Conservation (phyloP, 805 yeast genomes). For the Clavispora santaluciae region DNA sequence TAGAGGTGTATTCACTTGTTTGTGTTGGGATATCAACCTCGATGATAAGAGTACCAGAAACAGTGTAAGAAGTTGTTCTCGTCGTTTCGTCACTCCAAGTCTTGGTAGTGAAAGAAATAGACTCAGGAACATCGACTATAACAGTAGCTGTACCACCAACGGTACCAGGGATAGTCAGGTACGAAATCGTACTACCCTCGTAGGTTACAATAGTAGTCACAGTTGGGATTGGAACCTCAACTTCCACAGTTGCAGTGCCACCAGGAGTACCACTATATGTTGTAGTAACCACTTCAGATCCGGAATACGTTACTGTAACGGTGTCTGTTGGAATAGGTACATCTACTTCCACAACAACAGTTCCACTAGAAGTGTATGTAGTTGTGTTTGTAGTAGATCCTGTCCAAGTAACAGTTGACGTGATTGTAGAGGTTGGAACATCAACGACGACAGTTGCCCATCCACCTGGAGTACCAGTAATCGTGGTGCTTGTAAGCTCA, state of each 20-base stretch:
- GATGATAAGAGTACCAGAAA: slow-evolving; percentile 1
- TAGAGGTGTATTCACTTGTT: no score
- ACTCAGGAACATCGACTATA: background rate
- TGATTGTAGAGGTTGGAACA: slow-evolving; percentile 1
- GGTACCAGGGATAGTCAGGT: slow-evolving; percentile 1
- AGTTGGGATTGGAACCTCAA: slow-evolving; percentile 3
- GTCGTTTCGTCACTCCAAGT: slow-evolving; percentile 1
- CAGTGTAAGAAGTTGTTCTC: slow-evolving; percentile 2
- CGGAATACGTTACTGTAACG: slow-evolving; percentile 2
- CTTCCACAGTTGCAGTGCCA: slow-evolving; percentile 16
- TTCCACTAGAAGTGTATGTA: slow-evolving; percentile 2
- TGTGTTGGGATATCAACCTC: slow-evolving; percentile 1
- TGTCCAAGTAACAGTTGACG: slow-evolving; percentile 4
- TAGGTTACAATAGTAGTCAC: background rate
- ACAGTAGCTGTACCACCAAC: slow-evolving; percentile 3
- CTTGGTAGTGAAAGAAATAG: background rate
- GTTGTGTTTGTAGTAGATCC: background rate
- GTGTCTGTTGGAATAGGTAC: slow-evolving; percentile 2
- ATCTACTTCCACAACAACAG: background rate
- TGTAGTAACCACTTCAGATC: slow-evolving; percentile 2
- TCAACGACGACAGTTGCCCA: slow-evolving; percentile 6
- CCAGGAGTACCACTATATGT: slow-evolving; percentile 13
- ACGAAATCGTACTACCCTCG: background rate
- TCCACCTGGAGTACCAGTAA: background rate
- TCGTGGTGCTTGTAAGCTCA: background rate